phyloP scores from a whole-genome alignment of 2,329 filamentous ascomycete species.

The Pestalotiopsis sp. region DNA sequence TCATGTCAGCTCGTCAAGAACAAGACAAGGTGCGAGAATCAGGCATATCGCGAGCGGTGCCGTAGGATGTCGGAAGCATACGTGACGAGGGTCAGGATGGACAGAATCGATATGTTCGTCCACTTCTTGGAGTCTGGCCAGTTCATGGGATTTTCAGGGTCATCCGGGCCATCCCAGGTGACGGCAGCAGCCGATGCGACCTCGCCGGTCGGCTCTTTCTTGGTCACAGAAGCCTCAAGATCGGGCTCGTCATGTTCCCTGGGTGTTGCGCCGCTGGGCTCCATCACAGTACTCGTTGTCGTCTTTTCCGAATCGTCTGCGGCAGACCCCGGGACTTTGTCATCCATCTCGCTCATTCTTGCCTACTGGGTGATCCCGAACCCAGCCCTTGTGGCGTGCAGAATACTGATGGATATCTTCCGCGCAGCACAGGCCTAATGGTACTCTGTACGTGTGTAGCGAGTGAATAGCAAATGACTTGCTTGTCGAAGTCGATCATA shows the following conservation, averaged over 20 bases:
- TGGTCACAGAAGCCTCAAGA: background rate
- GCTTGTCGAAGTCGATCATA: no score
- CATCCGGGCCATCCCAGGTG: slow-evolving; percentile 60
- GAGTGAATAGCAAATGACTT: no score
- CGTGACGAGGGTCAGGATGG: slow-evolving; percentile 25
- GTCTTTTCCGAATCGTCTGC: background rate
- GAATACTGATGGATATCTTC: background rate
- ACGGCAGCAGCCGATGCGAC: slow-evolving; percentile 51
- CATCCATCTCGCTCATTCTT: background rate
- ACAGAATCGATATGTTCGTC: slow-evolving; percentile 36
- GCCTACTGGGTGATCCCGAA: background rate
- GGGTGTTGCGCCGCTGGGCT: background rate
- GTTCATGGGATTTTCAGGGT: slow-evolving; percentile 62
- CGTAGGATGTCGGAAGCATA: slow-evolving; percentile 7
- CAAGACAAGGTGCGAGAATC: no score
- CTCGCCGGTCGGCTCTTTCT: background rate
- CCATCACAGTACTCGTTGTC: background rate
- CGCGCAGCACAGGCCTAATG: background rate
- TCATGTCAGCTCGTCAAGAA: slow-evolving; percentile 11
- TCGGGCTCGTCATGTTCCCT: background rate
- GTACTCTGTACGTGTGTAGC: no score
- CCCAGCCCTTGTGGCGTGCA: background rate
- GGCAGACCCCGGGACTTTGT: background rate
- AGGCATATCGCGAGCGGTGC: no score
- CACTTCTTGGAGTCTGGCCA: slow-evolving; percentile 47